phyloP scores from a whole-genome alignment of 2,329 filamentous ascomycete genomes.

The Malbranchea cinnamomea region DNA sequence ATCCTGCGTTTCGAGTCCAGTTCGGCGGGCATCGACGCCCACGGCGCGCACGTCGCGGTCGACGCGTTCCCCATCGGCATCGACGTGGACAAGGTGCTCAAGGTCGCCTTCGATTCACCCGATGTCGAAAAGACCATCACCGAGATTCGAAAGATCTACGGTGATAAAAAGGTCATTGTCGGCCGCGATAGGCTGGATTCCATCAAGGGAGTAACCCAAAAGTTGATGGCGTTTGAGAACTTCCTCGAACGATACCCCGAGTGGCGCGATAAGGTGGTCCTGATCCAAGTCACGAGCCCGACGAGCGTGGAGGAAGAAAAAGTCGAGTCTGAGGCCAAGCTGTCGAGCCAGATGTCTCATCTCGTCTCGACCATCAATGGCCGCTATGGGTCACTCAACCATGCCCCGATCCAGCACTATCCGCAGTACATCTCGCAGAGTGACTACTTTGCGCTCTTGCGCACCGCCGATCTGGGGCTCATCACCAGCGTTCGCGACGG shows the following conservation, averaged over 20 bases:
- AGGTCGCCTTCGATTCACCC: slow-evolving; percentile 54
- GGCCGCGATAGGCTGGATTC: slow-evolving; percentile 88
- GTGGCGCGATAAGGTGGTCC: slow-evolving; percentile 80
- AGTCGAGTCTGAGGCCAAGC: slow-evolving; percentile 63
- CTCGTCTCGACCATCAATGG: slow-evolving; percentile 87
- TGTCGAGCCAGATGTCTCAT: slow-evolving; percentile 78
- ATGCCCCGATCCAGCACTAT: slow-evolving; percentile 85
- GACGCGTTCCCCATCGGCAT: slow-evolving; percentile 93
- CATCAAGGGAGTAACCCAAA: slow-evolving; percentile 86
- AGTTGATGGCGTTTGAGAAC: slow-evolving; percentile 82
- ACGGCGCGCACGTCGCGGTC: slow-evolving; percentile 75
- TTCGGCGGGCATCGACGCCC: slow-evolving; percentile 70
- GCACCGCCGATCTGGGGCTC: slow-evolving; percentile 76
- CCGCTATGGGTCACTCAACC: slow-evolving; percentile 71
- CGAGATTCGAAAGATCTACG: slow-evolving; percentile 60
- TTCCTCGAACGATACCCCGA: slow-evolving; percentile 84
- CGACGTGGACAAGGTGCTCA: slow-evolving; percentile 66
- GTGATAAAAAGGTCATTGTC: slow-evolving; percentile 88
- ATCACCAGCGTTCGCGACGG: slow-evolving; percentile 94
- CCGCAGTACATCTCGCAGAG: slow-evolving; percentile 79
- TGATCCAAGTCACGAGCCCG: slow-evolving; percentile 89
- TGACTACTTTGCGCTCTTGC: slow-evolving; percentile 89
- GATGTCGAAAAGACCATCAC: slow-evolving; percentile 57
- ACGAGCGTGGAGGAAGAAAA: slow-evolving; percentile 65
- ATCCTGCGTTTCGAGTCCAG: slow-evolving; percentile 85